Percentiles rank a stretch among this genome's conserved stretches.
Conservation (phyloP, 768 basidiomycete species). For the Podaxis mareebaensis region DNA sequence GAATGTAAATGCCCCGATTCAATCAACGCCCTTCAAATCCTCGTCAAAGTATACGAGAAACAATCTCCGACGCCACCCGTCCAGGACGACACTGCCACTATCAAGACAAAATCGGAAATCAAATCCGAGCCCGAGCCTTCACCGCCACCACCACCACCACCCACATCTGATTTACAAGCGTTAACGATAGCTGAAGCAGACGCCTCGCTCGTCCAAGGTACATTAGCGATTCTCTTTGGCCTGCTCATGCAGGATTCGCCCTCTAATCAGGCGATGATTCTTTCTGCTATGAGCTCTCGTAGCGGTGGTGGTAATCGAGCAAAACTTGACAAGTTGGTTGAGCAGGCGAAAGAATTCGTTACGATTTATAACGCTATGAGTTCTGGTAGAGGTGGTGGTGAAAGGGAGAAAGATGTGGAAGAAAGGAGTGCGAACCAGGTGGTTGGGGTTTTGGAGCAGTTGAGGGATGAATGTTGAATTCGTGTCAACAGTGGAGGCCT, state of each 20-base stretch:
- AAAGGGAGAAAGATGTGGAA: conserved; percentile 35
- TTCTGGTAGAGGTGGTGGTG: conserved; percentile 10
- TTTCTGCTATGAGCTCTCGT: conserved; percentile 25
- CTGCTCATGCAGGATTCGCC: conserved; percentile 44
- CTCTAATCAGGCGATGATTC: conserved; percentile 36
- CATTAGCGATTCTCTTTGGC: conserved; percentile 74
- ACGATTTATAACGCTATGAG: conserved; percentile 41
- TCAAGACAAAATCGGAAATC: conserved; percentile 13
- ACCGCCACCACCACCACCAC: conserved; percentile 18
- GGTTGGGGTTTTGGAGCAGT: conserved; percentile 51
- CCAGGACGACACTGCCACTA: conserved; percentile 5
- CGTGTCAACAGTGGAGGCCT: too few relatives aligned
- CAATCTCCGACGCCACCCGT: conserved; percentile 27
- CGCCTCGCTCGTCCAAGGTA: conserved; percentile 62
- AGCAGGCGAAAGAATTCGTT: conserved; percentile 49
- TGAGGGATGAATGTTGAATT: conserved; percentile 30
- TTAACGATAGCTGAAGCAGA: conserved; percentile 33
- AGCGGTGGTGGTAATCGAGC: conserved; percentile 20
- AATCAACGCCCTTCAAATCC: conserved; percentile 48
- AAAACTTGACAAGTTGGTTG: conserved; percentile 36
- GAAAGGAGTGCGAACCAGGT: conserved; percentile 47
- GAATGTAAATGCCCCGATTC: conserved; percentile 53
- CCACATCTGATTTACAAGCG: conserved; percentile 1
- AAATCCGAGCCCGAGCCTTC: conserved; percentile 20
- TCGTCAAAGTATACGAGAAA: conserved; percentile 49